phyloP scores from a whole-genome alignment of 192 early-diverging fungal species.

The Mortierella antarctica region DNA sequence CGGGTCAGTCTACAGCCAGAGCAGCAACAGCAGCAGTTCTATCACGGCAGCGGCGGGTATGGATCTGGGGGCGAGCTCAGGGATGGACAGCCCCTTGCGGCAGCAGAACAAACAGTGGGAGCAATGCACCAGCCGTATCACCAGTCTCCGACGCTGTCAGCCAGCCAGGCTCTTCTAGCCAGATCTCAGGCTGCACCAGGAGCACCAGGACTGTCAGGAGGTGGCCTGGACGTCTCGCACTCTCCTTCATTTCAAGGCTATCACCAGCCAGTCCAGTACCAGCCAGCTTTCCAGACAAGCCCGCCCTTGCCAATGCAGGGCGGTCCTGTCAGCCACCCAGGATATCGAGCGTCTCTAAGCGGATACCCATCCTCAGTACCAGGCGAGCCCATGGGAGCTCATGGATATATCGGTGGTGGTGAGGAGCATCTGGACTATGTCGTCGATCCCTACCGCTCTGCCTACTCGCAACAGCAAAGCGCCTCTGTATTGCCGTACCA shows the following conservation, averaged over 20 bases:
- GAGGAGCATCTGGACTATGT: constrained; percentile 10
- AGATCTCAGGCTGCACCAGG: not conserved
- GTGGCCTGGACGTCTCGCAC: not conserved
- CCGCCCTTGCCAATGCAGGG: too few relatives aligned
- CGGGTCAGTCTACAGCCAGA: not conserved
- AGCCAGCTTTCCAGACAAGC: too few relatives aligned
- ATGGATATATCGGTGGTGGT: too few relatives aligned
- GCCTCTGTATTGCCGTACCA: not conserved
- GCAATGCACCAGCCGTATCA: not conserved
- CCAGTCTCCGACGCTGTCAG: constrained; percentile 5
- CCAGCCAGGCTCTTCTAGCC: not conserved
- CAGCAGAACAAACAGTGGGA: not conserved
- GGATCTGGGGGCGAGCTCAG: too few relatives aligned
- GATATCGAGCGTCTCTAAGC: not conserved
- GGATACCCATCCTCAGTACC: not conserved
- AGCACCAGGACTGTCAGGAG: constrained; percentile 9
- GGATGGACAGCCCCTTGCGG: not conserved
- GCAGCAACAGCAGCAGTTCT: not conserved
- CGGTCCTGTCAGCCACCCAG: not conserved
- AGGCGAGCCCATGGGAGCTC: not conserved
- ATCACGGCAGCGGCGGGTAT: too few relatives aligned
- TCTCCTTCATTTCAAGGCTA: constrained; percentile 4
- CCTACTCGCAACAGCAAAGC: constrained; percentile 34
- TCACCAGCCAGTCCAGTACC: constrained; percentile 11
- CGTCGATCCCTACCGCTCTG: constrained; percentile 32